A percentile compares a stretch with the other conserved stretches of the same genome.
phyloP scores from a whole-genome alignment of 495 filamentous ascomycete species.

The Penicillium flavigenum region DNA sequence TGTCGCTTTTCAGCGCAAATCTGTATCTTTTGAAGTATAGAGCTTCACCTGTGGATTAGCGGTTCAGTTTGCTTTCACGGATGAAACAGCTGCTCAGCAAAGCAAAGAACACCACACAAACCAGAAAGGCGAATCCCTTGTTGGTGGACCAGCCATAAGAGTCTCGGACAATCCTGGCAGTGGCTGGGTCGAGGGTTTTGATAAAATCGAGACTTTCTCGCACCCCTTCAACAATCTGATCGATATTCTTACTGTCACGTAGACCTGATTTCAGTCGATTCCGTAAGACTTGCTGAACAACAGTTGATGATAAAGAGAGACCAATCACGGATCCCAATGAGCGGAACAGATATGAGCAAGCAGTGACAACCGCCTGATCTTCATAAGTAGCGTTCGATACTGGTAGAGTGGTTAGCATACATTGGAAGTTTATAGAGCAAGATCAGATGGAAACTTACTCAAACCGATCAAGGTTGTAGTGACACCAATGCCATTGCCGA shows the following conservation, averaged over 20 bases:
- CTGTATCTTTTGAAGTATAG: neutral
- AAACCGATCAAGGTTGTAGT: slow-evolving; percentile 67
- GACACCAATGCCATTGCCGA: slow-evolving; percentile 66
- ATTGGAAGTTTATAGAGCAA: neutral
- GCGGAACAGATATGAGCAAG: slow-evolving; percentile 84
- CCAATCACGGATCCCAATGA: slow-evolving; percentile 77
- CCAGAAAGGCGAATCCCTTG: slow-evolving; percentile 47
- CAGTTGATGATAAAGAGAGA: slow-evolving; percentile 65
- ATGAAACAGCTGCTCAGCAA: slow-evolving; percentile 48
- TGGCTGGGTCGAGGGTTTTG: slow-evolving; percentile 59
- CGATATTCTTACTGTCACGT: slow-evolving; percentile 57
- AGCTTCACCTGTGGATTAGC: slow-evolving; percentile 16
- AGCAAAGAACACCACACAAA: slow-evolving; percentile 46
- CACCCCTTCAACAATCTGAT: slow-evolving; percentile 69
- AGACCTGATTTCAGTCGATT: slow-evolving; percentile 54
- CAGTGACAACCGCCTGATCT: slow-evolving; percentile 78
- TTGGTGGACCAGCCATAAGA: slow-evolving; percentile 63
- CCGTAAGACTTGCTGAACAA: slow-evolving; percentile 71
- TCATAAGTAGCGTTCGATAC: slow-evolving; percentile 67
- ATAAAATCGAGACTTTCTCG: slow-evolving; percentile 74
- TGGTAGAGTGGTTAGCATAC: slow-evolving; percentile 23
- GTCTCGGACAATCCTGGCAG: slow-evolving; percentile 59
- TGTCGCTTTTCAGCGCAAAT: neutral
- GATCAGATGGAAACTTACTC: slow-evolving; percentile 41
- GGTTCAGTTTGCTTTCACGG: slow-evolving; percentile 41